Conservation (phyloP, 768 basidiomycete species). For the Dentipellis sp. region DNA sequence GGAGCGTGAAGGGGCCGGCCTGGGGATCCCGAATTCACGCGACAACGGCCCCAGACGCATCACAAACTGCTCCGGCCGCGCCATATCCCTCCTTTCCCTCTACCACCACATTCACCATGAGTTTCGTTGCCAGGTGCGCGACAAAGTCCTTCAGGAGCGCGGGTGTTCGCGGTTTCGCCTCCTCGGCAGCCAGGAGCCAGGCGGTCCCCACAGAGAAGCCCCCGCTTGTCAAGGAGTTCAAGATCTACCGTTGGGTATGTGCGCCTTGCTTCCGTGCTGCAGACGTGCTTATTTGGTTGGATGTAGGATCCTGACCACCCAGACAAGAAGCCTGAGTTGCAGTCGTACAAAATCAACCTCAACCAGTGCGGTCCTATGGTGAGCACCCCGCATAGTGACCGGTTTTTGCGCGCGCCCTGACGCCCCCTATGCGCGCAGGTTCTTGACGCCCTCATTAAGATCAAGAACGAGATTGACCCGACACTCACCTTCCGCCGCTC, state of each 20-base stretch:
- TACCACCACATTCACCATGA: not conserved
- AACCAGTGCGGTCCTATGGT: conserved; percentile 96
- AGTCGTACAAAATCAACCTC: conserved; percentile 87
- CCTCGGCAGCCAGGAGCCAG: conserved; percentile 20
- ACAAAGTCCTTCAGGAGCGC: not conserved
- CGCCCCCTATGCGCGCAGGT: conserved; percentile 31
- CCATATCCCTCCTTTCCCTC: not conserved
- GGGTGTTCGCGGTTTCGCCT: conserved; percentile 19
- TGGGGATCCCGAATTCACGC: conserved; percentile 1
- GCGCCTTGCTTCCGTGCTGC: not conserved
- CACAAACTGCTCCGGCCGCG: not conserved
- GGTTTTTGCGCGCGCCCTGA: not conserved
- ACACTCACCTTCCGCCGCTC: conserved; percentile 94
- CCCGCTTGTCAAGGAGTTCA: conserved; percentile 83
- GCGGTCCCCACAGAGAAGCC: conserved; percentile 57
- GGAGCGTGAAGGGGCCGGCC: not conserved
- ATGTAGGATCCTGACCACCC: conserved; percentile 92
- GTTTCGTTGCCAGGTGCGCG: not conserved
- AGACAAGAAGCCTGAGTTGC: conserved; percentile 79
- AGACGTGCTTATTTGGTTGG: conserved; percentile 1
- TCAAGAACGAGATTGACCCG: conserved; percentile 97
- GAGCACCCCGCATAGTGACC: conserved; percentile 14
- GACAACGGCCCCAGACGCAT: not conserved
- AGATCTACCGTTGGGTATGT: conserved; percentile 96
- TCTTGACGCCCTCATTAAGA: conserved; percentile 93